Evolutionary conservation across 1,139 yeast species (phyloP), one percentile per base, ranked within the genome.

Genomic region (Pichia sp.): DNA sequence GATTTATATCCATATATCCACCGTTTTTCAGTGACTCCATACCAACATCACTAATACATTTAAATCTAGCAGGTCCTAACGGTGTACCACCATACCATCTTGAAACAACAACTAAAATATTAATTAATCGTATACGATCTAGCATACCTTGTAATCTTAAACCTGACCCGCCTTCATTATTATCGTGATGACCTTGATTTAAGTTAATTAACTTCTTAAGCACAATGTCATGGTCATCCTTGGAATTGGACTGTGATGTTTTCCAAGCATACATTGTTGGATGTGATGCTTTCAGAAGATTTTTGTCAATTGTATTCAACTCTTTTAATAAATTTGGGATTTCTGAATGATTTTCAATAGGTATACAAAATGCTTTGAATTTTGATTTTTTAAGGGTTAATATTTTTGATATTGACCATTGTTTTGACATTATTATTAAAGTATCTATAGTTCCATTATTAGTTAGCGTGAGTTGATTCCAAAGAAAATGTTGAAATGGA

Each of bases 71-170:
- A 6, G 85, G 73, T 0, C 93, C 91, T 44, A 84, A 60, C 1
- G 84, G 84, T 0, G 73, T 73, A 0, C 91, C 90, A 2, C 87
- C 88, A 62, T 82, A 83, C 91, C 91, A 84, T 54, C 93, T 63
- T 0, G 85, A 79, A 1, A 83, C 90, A 18, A 84, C 78, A 0
- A 84, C 75, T 22, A 84, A 60, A 0, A 81, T 74, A 61, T 83
- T 81, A 13, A 72, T 66, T n/a, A 80, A 52, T 42, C 75, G 67
- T 19, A 75, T 64, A 36, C 78, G 66, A 38, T 76, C 78, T 31
- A 85, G 57, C 4, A 81, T 66, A 13, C 79, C 76, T 50, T 83
- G 62, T 18, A 85, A 58, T 51, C 82, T 68, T 18, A 70, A 63
- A 0, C 90, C 91, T 0, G 87, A 83, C 1, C 86, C 86, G 22